A percentile compares a stretch with the other conserved stretches of the same genome.
Evolutionary conservation across 75 land plant species (phyloP).

Genomic region (Selaginella moellendorffii): DNA sequence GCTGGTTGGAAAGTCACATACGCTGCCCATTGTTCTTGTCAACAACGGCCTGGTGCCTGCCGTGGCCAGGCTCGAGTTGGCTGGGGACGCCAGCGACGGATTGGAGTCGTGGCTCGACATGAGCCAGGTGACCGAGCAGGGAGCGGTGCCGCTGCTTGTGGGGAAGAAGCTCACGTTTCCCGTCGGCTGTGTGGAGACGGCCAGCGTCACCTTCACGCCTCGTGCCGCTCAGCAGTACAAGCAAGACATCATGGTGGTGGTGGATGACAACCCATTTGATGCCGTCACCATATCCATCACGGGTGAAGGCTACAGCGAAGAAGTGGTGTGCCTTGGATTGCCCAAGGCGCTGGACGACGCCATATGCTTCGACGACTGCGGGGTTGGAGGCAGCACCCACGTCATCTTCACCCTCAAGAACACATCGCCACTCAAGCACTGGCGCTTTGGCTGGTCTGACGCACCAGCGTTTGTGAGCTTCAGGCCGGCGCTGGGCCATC

Average conservation of each 20-base stretch:
- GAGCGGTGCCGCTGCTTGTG: conserved; percentile 1
- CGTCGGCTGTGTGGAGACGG: conserved; percentile 3
- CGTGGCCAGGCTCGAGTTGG: conserved; percentile 12
- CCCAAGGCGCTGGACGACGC: conserved; percentile 17
- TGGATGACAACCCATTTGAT: conserved; percentile 19
- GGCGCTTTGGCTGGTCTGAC: conserved; percentile 23
- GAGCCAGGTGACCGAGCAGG: conserved; percentile 7
- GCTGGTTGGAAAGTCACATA: conserved; percentile 11
- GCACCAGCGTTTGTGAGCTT: conserved; percentile 7
- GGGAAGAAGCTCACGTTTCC: conserved; percentile 15
- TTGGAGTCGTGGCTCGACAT: conserved; percentile 16
- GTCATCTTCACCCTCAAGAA: neutral
- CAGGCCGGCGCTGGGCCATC: conserved; percentile 19
- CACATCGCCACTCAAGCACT: conserved; percentile 16
- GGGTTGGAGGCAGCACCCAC: conserved; percentile 4
- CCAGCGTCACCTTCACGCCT: conserved; percentile 18
- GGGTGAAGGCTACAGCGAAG: conserved; percentile 25
- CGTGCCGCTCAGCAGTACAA: conserved; percentile 7
- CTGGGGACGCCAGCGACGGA: neutral
- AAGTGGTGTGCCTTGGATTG: conserved; percentile 18
- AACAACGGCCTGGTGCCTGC: conserved; percentile 23
- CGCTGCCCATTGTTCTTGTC: conserved; percentile 15
- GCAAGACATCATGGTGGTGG: conserved; percentile 11
- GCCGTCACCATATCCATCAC: conserved; percentile 9
- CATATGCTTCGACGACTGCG: conserved; percentile 22